These are phyloP conservation scores for Penicillium janthinellum DNA, from an alignment of 2,329 filamentous ascomycete genomes.

Conservation along the genomic window DNA sequence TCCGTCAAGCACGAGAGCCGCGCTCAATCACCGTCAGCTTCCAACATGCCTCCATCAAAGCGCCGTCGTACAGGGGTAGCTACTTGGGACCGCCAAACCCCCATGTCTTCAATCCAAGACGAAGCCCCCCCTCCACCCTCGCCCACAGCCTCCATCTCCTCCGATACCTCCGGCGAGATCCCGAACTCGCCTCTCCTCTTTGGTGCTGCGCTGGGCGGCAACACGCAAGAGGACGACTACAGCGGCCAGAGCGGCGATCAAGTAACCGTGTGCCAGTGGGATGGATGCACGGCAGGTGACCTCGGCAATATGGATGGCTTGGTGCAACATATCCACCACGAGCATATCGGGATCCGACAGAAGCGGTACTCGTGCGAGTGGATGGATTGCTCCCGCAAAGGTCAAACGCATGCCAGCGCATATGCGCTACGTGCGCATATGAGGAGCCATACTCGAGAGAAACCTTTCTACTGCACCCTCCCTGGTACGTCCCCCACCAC, in stretches of 20 bases:
- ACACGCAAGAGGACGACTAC: conserved; percentile 59
- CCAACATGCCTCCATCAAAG: conserved; percentile 51
- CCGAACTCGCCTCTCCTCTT: conserved; percentile 67
- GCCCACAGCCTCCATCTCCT: conserved; percentile 74
- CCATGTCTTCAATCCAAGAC: conserved; percentile 47
- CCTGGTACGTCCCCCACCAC: conserved; percentile 64
- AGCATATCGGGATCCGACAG: conserved; percentile 88
- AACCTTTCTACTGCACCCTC: conserved; percentile 94
- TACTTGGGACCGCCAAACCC: conserved; percentile 54
- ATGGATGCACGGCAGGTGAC: conserved; percentile 71
- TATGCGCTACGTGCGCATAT: conserved; percentile 97
- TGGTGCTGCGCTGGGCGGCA: conserved; percentile 43
- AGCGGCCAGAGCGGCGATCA: conserved; percentile 73
- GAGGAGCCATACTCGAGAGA: conserved; percentile 96
- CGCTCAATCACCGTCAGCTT: conserved; percentile 46
- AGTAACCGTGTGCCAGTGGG: conserved; percentile 76
- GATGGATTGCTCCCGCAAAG: conserved; percentile 85
- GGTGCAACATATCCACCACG: conserved; percentile 83
- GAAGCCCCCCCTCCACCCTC: conserved; percentile 44
- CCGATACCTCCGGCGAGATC: conserved; percentile 85
- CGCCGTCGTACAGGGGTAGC: conserved; percentile 49
- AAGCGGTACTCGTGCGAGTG: conserved; percentile 99
- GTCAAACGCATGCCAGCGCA: conserved; percentile 87
- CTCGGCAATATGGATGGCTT: conserved; percentile 78
- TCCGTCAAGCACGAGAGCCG: conserved; percentile 57